A percentile compares a stretch with the other conserved stretches of the same genome.
phyloP scores from a whole-genome alignment of 192 early-diverging fungal species.

The Glomus cerebriforme region DNA sequence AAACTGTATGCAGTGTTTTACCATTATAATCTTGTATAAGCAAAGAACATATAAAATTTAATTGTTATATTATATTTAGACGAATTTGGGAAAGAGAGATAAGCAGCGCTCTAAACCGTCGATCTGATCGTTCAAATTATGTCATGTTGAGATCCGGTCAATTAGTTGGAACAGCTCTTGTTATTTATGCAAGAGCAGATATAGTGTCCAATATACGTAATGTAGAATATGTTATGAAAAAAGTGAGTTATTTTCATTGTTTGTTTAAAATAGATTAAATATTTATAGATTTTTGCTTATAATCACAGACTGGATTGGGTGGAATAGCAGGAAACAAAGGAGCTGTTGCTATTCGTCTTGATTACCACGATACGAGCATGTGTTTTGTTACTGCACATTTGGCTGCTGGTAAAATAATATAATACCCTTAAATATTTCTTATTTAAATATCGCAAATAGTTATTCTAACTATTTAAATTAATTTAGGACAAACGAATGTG shows the following conservation, averaged over 20 bases:
- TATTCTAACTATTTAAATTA: constrained; percentile 1
- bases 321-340: constrained; percentile 99
- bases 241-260: constrained; percentile 42
- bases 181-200: constrained; percentile 80
- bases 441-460: not conserved
- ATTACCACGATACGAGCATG: constrained; percentile 82
- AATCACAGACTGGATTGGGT: constrained; percentile 79
- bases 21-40: not conserved
- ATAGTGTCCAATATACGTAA: constrained; percentile 72
- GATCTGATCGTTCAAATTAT: constrained; percentile 56
- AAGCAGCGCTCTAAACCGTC: constrained; percentile 50
- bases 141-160: constrained; percentile 83
- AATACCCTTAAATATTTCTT: not conserved
- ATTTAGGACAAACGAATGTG: constrained; percentile 62
- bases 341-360: constrained; percentile 87
- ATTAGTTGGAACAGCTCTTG: constrained; percentile 86
- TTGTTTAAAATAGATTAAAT: not conserved
- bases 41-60: not conserved
- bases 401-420: constrained; percentile 69
- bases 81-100: constrained; percentile 53
- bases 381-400: constrained; percentile 95
- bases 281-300: not conserved
- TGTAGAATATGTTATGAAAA: constrained; percentile 82
- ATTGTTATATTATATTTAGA: constrained; percentile 29
- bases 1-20: constrained; percentile 53